These are phyloP conservation scores for Penicillium daleae DNA, from an alignment of 495 filamentous ascomycete genomes.

Conservation along the genomic window DNA sequence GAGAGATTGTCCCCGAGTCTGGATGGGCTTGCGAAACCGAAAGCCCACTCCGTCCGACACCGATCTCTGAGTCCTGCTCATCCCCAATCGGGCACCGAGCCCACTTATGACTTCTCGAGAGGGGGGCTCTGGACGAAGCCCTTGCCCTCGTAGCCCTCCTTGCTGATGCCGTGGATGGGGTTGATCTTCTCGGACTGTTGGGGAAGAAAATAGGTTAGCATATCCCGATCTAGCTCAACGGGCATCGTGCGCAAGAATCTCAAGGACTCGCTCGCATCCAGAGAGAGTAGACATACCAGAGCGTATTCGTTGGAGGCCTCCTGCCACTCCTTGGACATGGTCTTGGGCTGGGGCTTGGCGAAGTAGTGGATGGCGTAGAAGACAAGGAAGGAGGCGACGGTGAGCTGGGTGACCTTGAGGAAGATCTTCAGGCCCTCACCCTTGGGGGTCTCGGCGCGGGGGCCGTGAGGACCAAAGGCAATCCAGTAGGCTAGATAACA, in stretches of 20 bases:
- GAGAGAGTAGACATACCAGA: constrained; percentile 62
- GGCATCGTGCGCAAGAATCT: neutral
- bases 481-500: constrained; percentile 98
- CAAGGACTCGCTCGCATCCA: too few species aligned
- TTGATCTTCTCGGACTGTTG: constrained; percentile 80
- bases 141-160: constrained; percentile 77
- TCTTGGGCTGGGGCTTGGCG: constrained; percentile 71
- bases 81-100: constrained; percentile 27
- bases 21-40: constrained; percentile 8
- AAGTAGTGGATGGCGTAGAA: constrained; percentile 67
- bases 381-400: constrained; percentile 61
- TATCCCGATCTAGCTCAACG: neutral
- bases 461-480: constrained; percentile 94
- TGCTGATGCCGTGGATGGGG: constrained; percentile 81
- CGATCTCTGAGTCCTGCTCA: constrained; percentile 30
- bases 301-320: constrained; percentile 90
- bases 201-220: constrained; percentile 25
- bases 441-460: constrained; percentile 77
- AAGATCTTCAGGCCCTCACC: constrained; percentile 79
- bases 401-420: constrained; percentile 66
- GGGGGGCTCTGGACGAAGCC: constrained; percentile 79
- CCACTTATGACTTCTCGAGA: constrained; percentile 44
- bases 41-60: constrained; percentile 15
- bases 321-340: constrained; percentile 95
- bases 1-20: neutral